Percentiles rank a stretch among this genome's conserved stretches.
phyloP scores from a whole-genome alignment of 1,284 basidiomycete genomes.

The Naganishia liquefaciens region DNA sequence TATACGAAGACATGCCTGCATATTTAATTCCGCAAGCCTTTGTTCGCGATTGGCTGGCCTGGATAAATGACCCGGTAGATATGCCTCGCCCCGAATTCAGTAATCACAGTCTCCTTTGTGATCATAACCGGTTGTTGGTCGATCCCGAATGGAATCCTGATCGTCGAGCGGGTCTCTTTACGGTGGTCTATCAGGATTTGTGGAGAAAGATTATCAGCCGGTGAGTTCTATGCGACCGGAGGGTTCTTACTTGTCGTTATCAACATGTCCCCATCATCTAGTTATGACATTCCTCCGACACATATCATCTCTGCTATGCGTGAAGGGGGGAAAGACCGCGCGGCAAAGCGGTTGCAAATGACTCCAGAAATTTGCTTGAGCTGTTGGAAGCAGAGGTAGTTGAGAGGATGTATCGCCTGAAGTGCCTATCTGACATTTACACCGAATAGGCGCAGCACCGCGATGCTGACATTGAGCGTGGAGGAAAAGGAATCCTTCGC shows the following conservation, averaged over 20 bases:
- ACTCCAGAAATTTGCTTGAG: constrained; percentile 6
- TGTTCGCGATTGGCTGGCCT: constrained; percentile 21
- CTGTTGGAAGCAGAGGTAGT: constrained; percentile 31
- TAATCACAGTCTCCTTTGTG: constrained; percentile 23
- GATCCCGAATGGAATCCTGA: constrained; percentile 31
- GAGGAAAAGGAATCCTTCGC: neutral
- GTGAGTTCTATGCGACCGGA: constrained; percentile 1
- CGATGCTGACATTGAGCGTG: constrained; percentile 6
- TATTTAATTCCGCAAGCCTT: constrained; percentile 27
- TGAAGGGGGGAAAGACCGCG: neutral
- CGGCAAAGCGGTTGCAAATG: neutral
- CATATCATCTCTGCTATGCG: constrained; percentile 11
- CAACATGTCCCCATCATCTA: neutral
- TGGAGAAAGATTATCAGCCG: constrained; percentile 15
- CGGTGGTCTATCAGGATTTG: neutral
- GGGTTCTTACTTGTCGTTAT: neutral
- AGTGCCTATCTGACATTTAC: neutral
- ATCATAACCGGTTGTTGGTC: constrained; percentile 20
- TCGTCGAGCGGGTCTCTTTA: constrained; percentile 6
- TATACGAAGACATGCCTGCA: constrained; percentile 18
- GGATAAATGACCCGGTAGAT: constrained; percentile 22
- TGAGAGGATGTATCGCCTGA: neutral
- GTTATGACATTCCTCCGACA: constrained; percentile 15
- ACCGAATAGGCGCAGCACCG: constrained; percentile 3
- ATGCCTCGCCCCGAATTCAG: constrained; percentile 20